These are phyloP conservation scores for Reticulascus tulasneorum DNA, from an alignment of 2,329 filamentous ascomycete genomes.

Conservation along the genomic window DNA sequence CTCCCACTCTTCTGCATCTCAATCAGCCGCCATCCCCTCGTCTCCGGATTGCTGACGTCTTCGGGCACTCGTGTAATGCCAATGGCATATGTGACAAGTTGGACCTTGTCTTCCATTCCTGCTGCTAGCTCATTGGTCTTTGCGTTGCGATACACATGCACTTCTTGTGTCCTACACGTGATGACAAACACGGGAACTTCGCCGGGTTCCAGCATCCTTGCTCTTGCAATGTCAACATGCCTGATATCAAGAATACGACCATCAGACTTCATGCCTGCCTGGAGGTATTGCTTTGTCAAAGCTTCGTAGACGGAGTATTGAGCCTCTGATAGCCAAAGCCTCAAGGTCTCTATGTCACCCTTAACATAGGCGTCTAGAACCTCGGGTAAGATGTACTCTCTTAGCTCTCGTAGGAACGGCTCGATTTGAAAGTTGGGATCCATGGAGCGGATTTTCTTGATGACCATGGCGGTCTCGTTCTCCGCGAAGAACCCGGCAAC, in stretches of 20 bases:
- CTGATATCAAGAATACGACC: constrained; percentile 93
- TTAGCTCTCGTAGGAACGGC: constrained; percentile 89
- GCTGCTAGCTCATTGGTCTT: constrained; percentile 88
- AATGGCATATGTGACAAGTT: constrained; percentile 96
- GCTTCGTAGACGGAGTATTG: constrained; percentile 97
- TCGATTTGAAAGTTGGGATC: constrained; percentile 94
- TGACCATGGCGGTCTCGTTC: constrained; percentile 95
- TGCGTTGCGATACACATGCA: constrained; percentile 91
- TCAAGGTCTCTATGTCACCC: constrained; percentile 84
- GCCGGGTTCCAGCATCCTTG: constrained; percentile 76
- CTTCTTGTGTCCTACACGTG: constrained; percentile 93
- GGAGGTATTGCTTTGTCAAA: constrained; percentile 93
- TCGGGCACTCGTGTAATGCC: constrained; percentile 91
- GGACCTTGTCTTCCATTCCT: constrained; percentile 98
- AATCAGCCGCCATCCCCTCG: constrained; percentile 92
- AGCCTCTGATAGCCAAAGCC: constrained; percentile 92
- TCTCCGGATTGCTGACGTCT: constrained; percentile 95
- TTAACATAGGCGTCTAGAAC: constrained; percentile 98
- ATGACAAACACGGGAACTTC: constrained; percentile 96
- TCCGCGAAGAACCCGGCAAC: constrained; percentile 96
- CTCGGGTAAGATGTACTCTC: constrained; percentile 96
- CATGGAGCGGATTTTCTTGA: constrained; percentile 96
- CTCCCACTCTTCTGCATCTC: constrained; percentile 97
- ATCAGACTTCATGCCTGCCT: constrained; percentile 88
- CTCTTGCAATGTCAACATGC: constrained; percentile 82